Conservation (phyloP, 768 basidiomycete species). For the Boletus rubescentipes region DNA sequence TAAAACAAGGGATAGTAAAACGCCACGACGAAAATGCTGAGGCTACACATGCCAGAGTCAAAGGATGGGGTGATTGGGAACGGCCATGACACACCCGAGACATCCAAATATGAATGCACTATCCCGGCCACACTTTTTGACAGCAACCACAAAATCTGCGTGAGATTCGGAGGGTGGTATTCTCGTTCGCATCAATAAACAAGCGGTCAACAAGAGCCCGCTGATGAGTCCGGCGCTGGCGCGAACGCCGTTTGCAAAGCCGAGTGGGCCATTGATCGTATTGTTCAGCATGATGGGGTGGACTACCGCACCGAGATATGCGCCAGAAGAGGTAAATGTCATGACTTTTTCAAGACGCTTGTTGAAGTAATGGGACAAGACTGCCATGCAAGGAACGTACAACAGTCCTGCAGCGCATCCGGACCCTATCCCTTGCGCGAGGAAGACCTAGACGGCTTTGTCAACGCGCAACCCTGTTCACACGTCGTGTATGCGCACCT, state of each 20-base stretch:
- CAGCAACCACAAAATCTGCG: constrained; percentile 19
- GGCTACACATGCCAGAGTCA: constrained; percentile 9
- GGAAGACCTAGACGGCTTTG: constrained; percentile 41
- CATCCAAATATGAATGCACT: constrained; percentile 29
- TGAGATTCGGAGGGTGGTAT: constrained; percentile 32
- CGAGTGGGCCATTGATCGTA: constrained; percentile 39
- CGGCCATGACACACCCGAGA: constrained; percentile 18
- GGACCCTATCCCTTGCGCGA: constrained; percentile 49
- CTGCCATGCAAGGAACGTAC: constrained; percentile 47
- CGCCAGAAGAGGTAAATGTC: constrained; percentile 53
- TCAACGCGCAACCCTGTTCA: neutral
- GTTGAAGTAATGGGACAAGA: constrained; percentile 55
- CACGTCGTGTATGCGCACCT: constrained; percentile 26
- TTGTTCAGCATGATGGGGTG: constrained; percentile 66
- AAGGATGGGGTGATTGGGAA: neutral
- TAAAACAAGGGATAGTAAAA: constrained; percentile 61
- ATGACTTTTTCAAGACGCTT: constrained; percentile 48
- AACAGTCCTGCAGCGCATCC: constrained; percentile 49
- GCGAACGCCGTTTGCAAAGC: constrained; percentile 45
- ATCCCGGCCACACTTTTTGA: constrained; percentile 25
- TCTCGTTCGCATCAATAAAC: constrained; percentile 42
- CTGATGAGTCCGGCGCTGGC: constrained; percentile 41
- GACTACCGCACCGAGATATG: constrained; percentile 58
- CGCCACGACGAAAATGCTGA: constrained; percentile 37
- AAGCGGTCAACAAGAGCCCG: constrained; percentile 39